Conservation (phyloP, 2,329 filamentous ascomycete genomes). For the Aspergillus hiratsukae region DNA sequence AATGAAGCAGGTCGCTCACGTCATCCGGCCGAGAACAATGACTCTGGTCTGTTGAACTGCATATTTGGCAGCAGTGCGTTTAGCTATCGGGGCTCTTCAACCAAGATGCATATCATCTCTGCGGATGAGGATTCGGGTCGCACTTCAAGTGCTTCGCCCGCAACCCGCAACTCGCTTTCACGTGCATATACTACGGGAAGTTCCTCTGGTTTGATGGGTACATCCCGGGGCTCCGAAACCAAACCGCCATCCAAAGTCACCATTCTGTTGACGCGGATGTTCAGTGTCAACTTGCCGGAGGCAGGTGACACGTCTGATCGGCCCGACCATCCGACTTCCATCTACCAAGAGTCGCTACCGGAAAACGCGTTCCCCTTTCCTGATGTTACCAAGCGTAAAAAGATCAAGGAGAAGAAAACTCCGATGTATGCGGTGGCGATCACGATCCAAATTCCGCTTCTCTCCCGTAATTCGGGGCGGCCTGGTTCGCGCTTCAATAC, state of each 20-base stretch:
- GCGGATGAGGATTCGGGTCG: slow-evolving; percentile 32
- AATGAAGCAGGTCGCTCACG: slow-evolving; percentile 35
- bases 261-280: slow-evolving; percentile 55
- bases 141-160: slow-evolving; percentile 22
- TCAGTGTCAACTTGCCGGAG: slow-evolving; percentile 53
- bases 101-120: slow-evolving; percentile 56
- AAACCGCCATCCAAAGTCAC: slow-evolving; percentile 46
- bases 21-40: slow-evolving; percentile 45
- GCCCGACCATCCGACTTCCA: slow-evolving; percentile 26
- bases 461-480: slow-evolving; percentile 30
- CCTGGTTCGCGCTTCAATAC: slow-evolving; percentile 34
- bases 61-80: slow-evolving; percentile 58
- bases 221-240: slow-evolving; percentile 24
- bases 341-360: slow-evolving; percentile 30
- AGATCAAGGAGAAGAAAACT: slow-evolving; percentile 50
- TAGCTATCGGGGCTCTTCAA: slow-evolving; percentile 55
- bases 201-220: slow-evolving; percentile 23
- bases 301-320: slow-evolving; percentile 35
- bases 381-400: slow-evolving; percentile 38
- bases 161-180: slow-evolving; percentile 31
- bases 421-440: slow-evolving; percentile 58
- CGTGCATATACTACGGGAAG: slow-evolving; percentile 38
- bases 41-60: slow-evolving; percentile 52
- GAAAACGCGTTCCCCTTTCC: slow-evolving; percentile 37
- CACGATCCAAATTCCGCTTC: slow-evolving; percentile 50